Conservation (phyloP, 257 asterid genomes). For the Echites panduratus region DNA sequence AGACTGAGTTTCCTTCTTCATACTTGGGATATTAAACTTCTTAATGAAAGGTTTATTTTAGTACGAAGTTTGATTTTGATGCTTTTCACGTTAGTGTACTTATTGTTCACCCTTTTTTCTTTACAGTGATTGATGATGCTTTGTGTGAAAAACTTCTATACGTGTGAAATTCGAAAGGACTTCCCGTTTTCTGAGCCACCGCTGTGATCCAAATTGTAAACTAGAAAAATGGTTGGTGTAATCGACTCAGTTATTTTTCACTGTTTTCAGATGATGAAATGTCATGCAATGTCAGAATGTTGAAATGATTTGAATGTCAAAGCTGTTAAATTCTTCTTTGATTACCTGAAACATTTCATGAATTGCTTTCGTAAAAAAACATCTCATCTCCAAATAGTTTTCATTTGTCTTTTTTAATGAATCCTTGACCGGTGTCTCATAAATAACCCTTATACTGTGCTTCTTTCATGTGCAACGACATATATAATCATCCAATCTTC, state of each 20-base stretch:
- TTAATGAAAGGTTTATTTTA: too few relatives aligned
- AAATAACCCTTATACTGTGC: not conserved
- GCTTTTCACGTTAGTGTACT: constrained; percentile 4
- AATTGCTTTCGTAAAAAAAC: not conserved
- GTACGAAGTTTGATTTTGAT: constrained; percentile 3
- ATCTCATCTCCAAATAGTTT: not conserved
- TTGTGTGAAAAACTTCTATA: constrained; percentile 81
- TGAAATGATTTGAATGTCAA: not conserved
- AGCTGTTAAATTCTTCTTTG: not conserved
- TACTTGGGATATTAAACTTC: not conserved
- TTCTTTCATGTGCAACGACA: not conserved
- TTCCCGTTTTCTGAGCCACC: constrained; percentile 92
- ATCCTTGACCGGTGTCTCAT: not conserved
- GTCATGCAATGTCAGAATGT: not conserved
- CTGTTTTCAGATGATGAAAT: not conserved
- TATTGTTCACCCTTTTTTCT: constrained; percentile 16
- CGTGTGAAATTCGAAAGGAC: constrained; percentile 89
- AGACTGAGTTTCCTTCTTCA: not conserved
- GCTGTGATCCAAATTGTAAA: constrained; percentile 89
- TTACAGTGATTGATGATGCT: constrained; percentile 84
- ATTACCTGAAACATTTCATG: not conserved
- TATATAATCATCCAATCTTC: too few relatives aligned
- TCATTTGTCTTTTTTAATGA: not conserved
- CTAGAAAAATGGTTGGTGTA: constrained; percentile 82
- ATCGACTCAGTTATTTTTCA: constrained; percentile 11